Percentiles rank a stretch among this genome's conserved stretches.
phyloP scores from a whole-genome alignment of 2,329 filamentous ascomycete species.

The Colletotrichum brevisporum region DNA sequence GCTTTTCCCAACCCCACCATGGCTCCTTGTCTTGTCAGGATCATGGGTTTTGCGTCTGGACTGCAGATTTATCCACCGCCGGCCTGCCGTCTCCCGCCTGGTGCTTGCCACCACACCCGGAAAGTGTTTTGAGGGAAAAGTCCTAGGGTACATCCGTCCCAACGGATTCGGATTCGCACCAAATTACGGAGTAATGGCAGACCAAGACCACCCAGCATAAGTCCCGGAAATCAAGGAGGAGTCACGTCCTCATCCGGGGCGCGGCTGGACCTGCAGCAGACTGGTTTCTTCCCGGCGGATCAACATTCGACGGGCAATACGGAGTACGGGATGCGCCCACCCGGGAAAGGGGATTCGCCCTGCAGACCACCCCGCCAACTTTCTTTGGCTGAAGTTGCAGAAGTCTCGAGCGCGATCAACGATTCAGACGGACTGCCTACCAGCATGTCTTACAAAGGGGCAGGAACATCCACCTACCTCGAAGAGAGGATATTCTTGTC shows the following conservation, averaged over 20 bases:
- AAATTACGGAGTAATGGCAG: not conserved
- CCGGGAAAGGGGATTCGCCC: constrained; percentile 26
- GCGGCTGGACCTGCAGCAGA: constrained; percentile 29
- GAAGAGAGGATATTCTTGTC: constrained; percentile 5
- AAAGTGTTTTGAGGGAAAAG: not conserved
- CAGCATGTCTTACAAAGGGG: constrained; percentile 6
- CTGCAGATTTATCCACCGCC: constrained; percentile 19
- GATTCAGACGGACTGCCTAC: constrained; percentile 2
- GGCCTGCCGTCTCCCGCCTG: not conserved
- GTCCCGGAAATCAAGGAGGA: not conserved
- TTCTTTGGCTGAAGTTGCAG: constrained; percentile 3
- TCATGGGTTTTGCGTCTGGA: constrained; percentile 22
- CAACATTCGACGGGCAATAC: constrained; percentile 8
- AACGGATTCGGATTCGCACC: constrained; percentile 7
- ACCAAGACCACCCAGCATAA: not conserved
- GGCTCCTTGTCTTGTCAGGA: constrained; percentile 7
- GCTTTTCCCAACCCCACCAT: constrained; percentile 26
- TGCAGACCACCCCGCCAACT: constrained; percentile 6
- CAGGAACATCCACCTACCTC: constrained; percentile 6
- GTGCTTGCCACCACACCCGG: not conserved
- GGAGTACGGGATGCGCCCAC: constrained; percentile 22
- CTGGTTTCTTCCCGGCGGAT: constrained; percentile 24
- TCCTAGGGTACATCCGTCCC: not conserved
- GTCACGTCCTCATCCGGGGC: not conserved
- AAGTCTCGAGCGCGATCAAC: constrained; percentile 17